A percentile compares a stretch with the other conserved stretches of the same genome.
These are phyloP conservation scores for Maudiozyma turicensis DNA, from an alignment of 805 yeast genomes.

Conservation along the genomic window DNA sequence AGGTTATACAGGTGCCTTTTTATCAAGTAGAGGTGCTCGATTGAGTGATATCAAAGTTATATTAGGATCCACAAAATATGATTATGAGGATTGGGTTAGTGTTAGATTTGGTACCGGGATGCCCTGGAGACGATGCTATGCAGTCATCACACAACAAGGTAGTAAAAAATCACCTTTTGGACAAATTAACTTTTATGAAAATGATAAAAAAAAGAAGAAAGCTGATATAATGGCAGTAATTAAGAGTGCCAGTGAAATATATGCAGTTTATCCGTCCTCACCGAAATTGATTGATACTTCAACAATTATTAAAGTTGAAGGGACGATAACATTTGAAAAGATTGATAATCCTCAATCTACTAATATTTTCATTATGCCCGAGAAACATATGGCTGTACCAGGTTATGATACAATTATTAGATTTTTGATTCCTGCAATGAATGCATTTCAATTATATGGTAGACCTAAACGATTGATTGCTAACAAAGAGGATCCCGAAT, in stretches of 20 bases:
- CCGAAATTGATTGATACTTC: slow-evolving; percentile 72
- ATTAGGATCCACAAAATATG: slow-evolving; percentile 73
- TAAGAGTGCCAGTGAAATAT: slow-evolving; percentile 55
- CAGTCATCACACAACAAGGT: slow-evolving; percentile 69
- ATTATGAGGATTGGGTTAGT: slow-evolving; percentile 89
- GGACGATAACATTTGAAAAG: slow-evolving; percentile 54
- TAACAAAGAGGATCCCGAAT: slow-evolving; percentile 42
- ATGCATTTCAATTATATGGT: slow-evolving; percentile 63
- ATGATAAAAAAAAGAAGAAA: slow-evolving; percentile 64
- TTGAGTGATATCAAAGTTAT: slow-evolving; percentile 80
- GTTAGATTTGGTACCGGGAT: slow-evolving; percentile 94
- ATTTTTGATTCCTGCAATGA: slow-evolving; percentile 57
- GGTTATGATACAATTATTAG: slow-evolving; percentile 67
- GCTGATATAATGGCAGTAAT: slow-evolving; percentile 70
- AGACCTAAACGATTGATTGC: slow-evolving; percentile 57
- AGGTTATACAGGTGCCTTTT: slow-evolving; percentile 90
- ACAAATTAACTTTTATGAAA: slow-evolving; percentile 69
- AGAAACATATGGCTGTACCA: slow-evolving; percentile 59
- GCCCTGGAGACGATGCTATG: slow-evolving; percentile 95
- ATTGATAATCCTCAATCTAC: slow-evolving; percentile 40
- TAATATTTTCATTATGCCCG: slow-evolving; percentile 53
- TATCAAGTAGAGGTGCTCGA: slow-evolving; percentile 84
- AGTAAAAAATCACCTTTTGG: slow-evolving; percentile 44
- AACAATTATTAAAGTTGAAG: slow-evolving; percentile 84
- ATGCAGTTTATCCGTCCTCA: slow-evolving; percentile 89